Evolutionary conservation across 2,329 filamentous ascomycete species (phyloP), one percentile per base, ranked within the genome.

Genomic region (Talaromyces sp.): DNA sequence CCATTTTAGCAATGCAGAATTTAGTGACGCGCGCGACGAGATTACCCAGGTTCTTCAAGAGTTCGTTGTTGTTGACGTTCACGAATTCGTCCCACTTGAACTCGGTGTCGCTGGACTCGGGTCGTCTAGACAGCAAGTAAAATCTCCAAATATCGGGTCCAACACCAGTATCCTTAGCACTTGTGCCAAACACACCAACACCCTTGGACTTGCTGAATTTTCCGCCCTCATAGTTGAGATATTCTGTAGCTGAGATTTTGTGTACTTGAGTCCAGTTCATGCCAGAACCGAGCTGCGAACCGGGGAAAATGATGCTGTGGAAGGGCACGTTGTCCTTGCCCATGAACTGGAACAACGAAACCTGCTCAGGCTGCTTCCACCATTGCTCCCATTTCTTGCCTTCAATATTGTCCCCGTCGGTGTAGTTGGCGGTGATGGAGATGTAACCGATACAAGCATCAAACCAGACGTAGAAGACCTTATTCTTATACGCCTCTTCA

Each of bases 131-230:
- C 40, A 96, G 83, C 23, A 97, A 85, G 79, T 95, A 96, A 78
- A 93, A 96, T 68, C 93, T 84, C 91, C 92, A 97, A n/a, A 97
- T 91, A 66, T 93, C 91, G 0, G 92, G 82, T 16, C 89, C 85
- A 18, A 97, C 84, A 21, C 92, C 92, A 8, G 92, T 96, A 61
- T 96, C 88, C 77, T 90, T 89, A 54, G 91, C 93, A 70, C 90
- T 92, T 78, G 91, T 93, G 58, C 93, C 93, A 71, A 97, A 97
- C 1, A 97, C 93, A 70, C 93, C 93, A 40, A 97, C 85, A 35
- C 90, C 90, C 69, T 92, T 85, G 58, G 91, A 95, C 78, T 97
- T 97, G 73, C 89, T 93, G 80, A 97, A 97, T 75, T 97, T 97
- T 67, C 91, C 91, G 64, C 86, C 86, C 75, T 95, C 91, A 71